These are phyloP conservation scores for Naganishia onofrii DNA, from an alignment of 768 basidiomycete genomes.

Conservation along the genomic window DNA sequence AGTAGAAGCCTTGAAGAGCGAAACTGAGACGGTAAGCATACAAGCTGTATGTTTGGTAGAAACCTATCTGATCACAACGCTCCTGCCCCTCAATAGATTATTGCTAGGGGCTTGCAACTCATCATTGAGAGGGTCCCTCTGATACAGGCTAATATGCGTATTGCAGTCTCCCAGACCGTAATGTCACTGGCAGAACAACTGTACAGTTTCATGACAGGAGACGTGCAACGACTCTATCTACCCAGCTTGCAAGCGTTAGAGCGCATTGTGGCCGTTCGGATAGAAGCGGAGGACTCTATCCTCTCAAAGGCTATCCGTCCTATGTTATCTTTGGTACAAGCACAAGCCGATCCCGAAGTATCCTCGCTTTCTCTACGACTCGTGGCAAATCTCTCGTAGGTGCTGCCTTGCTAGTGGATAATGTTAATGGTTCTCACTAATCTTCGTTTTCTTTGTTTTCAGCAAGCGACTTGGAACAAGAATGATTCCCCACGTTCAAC, in stretches of 20 bases:
- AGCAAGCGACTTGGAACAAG: constrained; percentile 80
- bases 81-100: neutral
- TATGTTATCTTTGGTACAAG: constrained; percentile 5
- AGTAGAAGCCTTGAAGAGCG: constrained; percentile 20
- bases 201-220: neutral
- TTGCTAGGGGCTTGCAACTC: constrained; percentile 21
- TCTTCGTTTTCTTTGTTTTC: constrained; percentile 4
- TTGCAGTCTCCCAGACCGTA: constrained; percentile 6
- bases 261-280: neutral
- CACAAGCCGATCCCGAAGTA: constrained; percentile 10
- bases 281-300: constrained; percentile 22
- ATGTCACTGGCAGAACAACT: constrained; percentile 7
- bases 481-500: constrained; percentile 77
- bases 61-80: neutral
- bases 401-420: constrained; percentile 28
- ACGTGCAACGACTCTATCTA: neutral
- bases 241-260: constrained; percentile 17
- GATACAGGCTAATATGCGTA: constrained; percentile 19
- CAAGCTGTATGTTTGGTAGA: neutral
- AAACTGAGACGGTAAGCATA: constrained; percentile 1
- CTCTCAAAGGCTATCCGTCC: constrained; percentile 24
- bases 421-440: constrained; percentile 6
- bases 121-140: constrained; percentile 25
- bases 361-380: constrained; percentile 57
- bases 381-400: constrained; percentile 65